These are phyloP conservation scores for Fusarium stilboides DNA, from an alignment of 2,329 filamentous ascomycete species.

Conservation along the genomic window DNA sequence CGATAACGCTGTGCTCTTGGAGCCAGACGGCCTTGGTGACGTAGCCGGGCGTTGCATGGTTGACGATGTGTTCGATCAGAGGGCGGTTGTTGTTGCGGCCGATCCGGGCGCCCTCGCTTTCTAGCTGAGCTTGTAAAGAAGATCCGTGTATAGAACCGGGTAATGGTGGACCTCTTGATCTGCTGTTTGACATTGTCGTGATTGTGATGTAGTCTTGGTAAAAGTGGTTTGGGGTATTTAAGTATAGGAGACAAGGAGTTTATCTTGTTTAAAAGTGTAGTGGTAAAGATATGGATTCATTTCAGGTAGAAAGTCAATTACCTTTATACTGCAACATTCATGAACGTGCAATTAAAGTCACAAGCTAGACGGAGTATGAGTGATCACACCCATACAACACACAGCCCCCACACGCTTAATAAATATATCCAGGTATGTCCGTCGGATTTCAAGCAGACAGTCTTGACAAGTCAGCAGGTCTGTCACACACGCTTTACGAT, in stretches of 20 bases:
- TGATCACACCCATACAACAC: background rate
- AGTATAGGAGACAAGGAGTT: background rate
- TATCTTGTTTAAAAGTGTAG: too few species aligned
- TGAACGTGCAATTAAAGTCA: background rate
- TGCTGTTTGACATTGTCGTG: background rate
- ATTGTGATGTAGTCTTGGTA: background rate
- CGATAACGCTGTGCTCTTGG: background rate
- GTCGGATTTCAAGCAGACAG: background rate
- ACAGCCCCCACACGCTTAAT: background rate
- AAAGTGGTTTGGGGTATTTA: too few species aligned
- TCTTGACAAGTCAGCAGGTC: background rate
- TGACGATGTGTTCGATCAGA: constrained; percentile 4
- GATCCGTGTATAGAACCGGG: background rate
- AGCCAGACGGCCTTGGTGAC: constrained; percentile 2
- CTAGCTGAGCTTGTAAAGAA: constrained; percentile 1
- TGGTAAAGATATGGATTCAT: too few species aligned
- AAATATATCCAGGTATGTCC: constrained; percentile 2
- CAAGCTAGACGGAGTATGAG: background rate
- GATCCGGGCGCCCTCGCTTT: background rate
- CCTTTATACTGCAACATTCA: background rate
- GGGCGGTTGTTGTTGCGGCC: background rate
- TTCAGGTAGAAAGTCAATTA: too few species aligned
- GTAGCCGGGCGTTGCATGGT: constrained; percentile 1
- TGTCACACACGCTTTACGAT: background rate
- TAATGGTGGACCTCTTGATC: constrained; percentile 3